phyloP scores from a whole-genome alignment of 2,329 filamentous ascomycete genomes.

The Hymenoscyphus linearis region DNA sequence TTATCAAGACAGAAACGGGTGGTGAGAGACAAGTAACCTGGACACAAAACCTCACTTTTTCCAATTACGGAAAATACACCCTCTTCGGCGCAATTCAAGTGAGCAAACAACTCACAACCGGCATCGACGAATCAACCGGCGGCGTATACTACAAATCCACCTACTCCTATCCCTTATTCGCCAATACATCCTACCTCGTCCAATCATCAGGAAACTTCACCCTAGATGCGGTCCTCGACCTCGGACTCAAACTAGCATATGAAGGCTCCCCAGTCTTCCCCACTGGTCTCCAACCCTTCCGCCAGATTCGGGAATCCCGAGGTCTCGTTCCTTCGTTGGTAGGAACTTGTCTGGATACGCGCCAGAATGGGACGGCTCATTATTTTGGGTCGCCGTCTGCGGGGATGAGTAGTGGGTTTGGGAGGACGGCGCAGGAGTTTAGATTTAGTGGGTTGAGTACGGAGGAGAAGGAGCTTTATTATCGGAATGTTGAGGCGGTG shows the following conservation, averaged over 20 bases:
- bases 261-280: constrained; percentile 48
- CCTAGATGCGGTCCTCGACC: constrained; percentile 44
- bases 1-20: constrained; percentile 44
- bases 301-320: constrained; percentile 25
- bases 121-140: constrained; percentile 37
- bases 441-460: constrained; percentile 41
- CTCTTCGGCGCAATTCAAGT: constrained; percentile 50
- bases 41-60: constrained; percentile 53
- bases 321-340: constrained; percentile 27
- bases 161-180: constrained; percentile 58
- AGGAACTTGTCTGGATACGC: constrained; percentile 43
- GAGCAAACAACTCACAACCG: constrained; percentile 46
- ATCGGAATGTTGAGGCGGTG: constrained; percentile 47
- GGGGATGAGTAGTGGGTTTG: constrained; percentile 45
- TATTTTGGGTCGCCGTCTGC: constrained; percentile 46
- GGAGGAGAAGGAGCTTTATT: constrained; percentile 39
- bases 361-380: constrained; percentile 51
- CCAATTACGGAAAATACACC: constrained; percentile 49
- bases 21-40: constrained; percentile 40
- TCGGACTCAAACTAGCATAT: constrained; percentile 43
- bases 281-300: constrained; percentile 55
- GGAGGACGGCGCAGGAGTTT: constrained; percentile 52
- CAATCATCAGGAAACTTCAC: constrained; percentile 41
- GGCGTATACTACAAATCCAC: constrained; percentile 29
- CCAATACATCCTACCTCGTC: constrained; percentile 45